Percentiles rank a stretch among this genome's conserved stretches.
These are phyloP conservation scores for Calendula officinalis DNA, from an alignment of 129 eudicot genomes.

Conservation along the genomic window DNA sequence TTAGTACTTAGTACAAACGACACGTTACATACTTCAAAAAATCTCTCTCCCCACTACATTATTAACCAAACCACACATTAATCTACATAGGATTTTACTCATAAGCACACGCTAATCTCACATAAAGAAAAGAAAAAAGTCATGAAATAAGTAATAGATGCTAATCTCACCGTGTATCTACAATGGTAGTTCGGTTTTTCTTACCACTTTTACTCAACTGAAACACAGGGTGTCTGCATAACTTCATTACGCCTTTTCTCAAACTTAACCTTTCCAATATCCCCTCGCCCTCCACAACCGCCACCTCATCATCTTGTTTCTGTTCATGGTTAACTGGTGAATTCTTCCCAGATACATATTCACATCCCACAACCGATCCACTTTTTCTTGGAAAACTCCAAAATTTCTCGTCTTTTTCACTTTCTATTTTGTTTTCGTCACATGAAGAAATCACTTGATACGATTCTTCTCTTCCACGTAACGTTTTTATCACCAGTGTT, in stretches of 20 bases:
- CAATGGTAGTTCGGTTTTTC: constrained; percentile 14
- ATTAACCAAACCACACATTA: constrained; percentile 15
- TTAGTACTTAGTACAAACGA: constrained; percentile 19
- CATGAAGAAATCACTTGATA: constrained; percentile 11
- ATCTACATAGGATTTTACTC: constrained; percentile 6
- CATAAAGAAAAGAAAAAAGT: neutral
- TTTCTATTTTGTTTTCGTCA: constrained; percentile 33
- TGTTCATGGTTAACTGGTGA: constrained; percentile 31
- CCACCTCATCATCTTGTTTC: constrained; percentile 34
- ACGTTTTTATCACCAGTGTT: constrained; percentile 54
- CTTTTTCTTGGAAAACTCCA: constrained; percentile 46
- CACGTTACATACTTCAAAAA: constrained; percentile 13
- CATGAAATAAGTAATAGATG: neutral
- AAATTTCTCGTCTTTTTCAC: constrained; percentile 28
- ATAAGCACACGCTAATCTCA: constrained; percentile 11
- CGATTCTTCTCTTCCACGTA: constrained; percentile 48
- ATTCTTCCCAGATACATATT: constrained; percentile 16
- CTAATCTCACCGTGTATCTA: neutral
- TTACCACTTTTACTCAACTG: constrained; percentile 43
- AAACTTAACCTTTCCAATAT: constrained; percentile 45
- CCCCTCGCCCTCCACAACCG: constrained; percentile 42
- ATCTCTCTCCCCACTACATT: neutral
- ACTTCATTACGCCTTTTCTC: constrained; percentile 52
- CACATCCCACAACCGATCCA: constrained; percentile 31
- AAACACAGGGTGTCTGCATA: constrained; percentile 58